Conservation (phyloP, 2,329 filamentous ascomycete genomes). For the Graphiopsis chlorocephala region DNA sequence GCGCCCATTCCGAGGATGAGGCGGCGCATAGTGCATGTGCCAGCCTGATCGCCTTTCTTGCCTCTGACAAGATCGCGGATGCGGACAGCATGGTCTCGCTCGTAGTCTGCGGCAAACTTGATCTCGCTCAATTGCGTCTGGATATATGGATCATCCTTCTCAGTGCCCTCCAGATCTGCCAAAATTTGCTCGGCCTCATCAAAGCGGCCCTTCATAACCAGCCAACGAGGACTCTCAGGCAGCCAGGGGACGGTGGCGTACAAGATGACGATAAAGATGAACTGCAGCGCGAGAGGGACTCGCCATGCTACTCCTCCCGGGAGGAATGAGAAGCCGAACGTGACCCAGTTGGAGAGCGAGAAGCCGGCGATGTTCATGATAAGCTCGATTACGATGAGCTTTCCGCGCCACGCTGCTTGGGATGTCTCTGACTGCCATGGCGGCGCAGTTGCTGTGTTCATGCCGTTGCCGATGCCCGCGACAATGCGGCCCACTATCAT, state of each 20-base stretch:
- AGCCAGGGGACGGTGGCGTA: constrained; percentile 48
- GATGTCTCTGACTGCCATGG: constrained; percentile 52
- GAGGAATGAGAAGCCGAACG: constrained; percentile 50
- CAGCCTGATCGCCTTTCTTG: constrained; percentile 43
- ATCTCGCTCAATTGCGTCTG: constrained; percentile 47
- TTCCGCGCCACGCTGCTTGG: constrained; percentile 56
- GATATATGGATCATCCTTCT: constrained; percentile 46
- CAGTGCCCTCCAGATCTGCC: constrained; percentile 47
- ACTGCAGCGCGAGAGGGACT: constrained; percentile 49
- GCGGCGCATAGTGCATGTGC: constrained; percentile 51
- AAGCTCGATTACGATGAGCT: constrained; percentile 55
- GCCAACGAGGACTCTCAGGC: constrained; percentile 48
- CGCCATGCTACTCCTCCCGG: constrained; percentile 44
- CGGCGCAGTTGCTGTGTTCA: constrained; percentile 55
- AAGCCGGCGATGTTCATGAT: constrained; percentile 49
- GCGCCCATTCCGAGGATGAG: constrained; percentile 54
- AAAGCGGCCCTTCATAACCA: constrained; percentile 43
- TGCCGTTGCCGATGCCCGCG: constrained; percentile 53
- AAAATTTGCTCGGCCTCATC: constrained; percentile 50
- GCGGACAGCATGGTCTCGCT: constrained; percentile 48
- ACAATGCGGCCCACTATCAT: constrained; percentile 52
- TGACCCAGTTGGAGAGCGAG: constrained; percentile 52
- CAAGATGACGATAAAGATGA: constrained; percentile 49
- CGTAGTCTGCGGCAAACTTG: constrained; percentile 48
- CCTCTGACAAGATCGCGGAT: constrained; percentile 52